phyloP scores from a whole-genome alignment of 2,329 filamentous ascomycete genomes.

The Aspergillus ibericus region DNA sequence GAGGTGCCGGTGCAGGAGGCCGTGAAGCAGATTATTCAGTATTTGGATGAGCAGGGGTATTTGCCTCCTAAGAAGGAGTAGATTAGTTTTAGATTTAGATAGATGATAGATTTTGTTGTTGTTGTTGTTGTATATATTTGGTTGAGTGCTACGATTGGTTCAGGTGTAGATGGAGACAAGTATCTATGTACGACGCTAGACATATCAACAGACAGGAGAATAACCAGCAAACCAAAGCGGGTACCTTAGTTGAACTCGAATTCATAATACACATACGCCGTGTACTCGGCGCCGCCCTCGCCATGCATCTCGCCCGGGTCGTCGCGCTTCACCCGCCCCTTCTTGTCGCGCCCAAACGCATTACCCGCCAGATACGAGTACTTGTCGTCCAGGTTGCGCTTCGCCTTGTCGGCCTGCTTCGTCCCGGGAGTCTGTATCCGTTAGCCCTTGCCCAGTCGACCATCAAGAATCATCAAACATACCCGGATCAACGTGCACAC shows the following conservation, averaged over 20 bases:
- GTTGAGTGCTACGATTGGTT: not conserved
- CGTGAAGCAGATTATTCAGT: constrained; percentile 78
- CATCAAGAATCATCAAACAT: constrained; percentile 34
- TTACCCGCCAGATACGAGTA: constrained; percentile 95
- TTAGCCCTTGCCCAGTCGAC: constrained; percentile 1
- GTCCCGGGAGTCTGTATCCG: constrained; percentile 64
- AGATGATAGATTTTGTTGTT: constrained; percentile 7
- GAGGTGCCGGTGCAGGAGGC: constrained; percentile 84
- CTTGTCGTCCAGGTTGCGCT: constrained; percentile 73
- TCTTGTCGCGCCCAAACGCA: constrained; percentile 90
- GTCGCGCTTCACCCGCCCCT: constrained; percentile 86
- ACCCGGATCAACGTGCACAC: constrained; percentile 83
- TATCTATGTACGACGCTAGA: constrained; percentile 19
- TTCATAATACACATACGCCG: constrained; percentile 95
- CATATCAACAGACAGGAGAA: not conserved
- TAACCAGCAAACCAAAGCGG: not conserved
- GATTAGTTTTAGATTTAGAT: no score
- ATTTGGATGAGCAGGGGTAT: constrained; percentile 69
- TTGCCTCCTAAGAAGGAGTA: constrained; percentile 44
- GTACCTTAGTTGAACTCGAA: constrained; percentile 66
- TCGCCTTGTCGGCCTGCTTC: constrained; percentile 79
- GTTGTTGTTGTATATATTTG: not conserved
- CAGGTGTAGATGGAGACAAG: not conserved
- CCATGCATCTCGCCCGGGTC: constrained; percentile 86
- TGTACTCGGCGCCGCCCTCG: constrained; percentile 77